Base-by-base conservation (phyloP, 768 basidiomycete species). In the Hericium coralloides region DNA sequence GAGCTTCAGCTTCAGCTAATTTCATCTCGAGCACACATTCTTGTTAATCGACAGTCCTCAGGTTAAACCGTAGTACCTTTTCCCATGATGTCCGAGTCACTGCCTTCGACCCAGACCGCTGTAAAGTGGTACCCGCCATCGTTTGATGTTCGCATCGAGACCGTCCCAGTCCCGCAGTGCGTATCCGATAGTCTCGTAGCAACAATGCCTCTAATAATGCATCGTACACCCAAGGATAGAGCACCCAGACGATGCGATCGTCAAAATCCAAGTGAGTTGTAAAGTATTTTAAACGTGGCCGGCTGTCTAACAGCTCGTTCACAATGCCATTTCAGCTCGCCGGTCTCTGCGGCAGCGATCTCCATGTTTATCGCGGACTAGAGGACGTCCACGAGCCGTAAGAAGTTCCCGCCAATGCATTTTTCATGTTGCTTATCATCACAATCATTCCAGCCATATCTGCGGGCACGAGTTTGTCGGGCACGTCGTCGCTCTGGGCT, bases 391-490 rank as follows among this genome's bases (percentile, higher is more conserved):
- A 74, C 38, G 73, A 79, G 65, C 72, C 77, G 87, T 86, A 17
- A 12, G 51, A n/a, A 25, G 41, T 49, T 31, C 8, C 31, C 10
- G 8, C 8, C 10, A 9, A 31, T 31, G 7, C 5, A 31, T 2
- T 2, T 31, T 31, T 31, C 31, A 9, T 9, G 31, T 31, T 31
- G 8, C 10, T 31, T 31, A 31, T 31, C 31, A 31, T 31, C 31
- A 6, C 2, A n/a, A 53, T 57, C 36, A 47, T 17, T 49, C 12
- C 22, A 90, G 88, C 10, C 77, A 80, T 48, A 79, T 78, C 17
- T 83, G 77, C 60, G 89, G 90, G 3, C 89, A 92, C 62, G 89
- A 92, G 67, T 85, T 91, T 58, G 77, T 86, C 12, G 89, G 90
- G 20, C 80, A 84, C 66, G 79, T 92, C 15, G 71, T 86, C 22